Evolutionary conservation across 441 rosid genomes (phyloP), one percentile per base, ranked within the genome.

Genomic region (Breynia disticha): DNA sequence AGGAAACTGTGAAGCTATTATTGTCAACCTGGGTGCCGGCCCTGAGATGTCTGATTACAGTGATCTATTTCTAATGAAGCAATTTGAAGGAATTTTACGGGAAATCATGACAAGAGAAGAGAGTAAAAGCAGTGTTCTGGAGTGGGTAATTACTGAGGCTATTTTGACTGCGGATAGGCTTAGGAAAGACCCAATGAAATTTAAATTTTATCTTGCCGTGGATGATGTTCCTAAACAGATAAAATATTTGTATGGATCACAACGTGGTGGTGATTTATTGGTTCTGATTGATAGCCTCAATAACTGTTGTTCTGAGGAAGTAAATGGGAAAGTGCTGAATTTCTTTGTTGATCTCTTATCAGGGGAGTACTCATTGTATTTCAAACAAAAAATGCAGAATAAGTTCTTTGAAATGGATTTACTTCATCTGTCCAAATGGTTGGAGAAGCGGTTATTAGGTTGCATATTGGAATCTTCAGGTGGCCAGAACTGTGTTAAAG

Each of bases 371-470:
- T 76, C 75, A 57, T 65, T 78, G 45, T 77, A 76, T 70, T 79
- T 87, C 67, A 87, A 73, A 68, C 81, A 70, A 58, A 85, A 76
- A 75, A 61, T 85, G 48, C 83, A 82, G 63, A 62, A 70, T 56
- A 85, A 77, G 55, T 83, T 87, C 69, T 67, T 80, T 64, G 75
- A 69, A 62, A 87, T 85, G 97, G 98, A 87, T 77, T 52, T 76
- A 71, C 66, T 52, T 66, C 49, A 54, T 56, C 71, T 95, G 72
- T 93, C 96, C 59, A 76, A 74, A 61, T 87, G 96, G 99, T 73
- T 95, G 77, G 98, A 85, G 82, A 82, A 76, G 73, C 83, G 90
- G 70, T 77, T 95, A 59, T 78, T 91, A 67, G 97, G 99, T 77
- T 76, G 75, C 76, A 54, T 65, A 48, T 52, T 64, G 64, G 94